Percentiles rank a stretch among this genome's conserved stretches.
Conservation (phyloP, 2,329 filamentous ascomycete species). For the Hymenoscyphus occultus region DNA sequence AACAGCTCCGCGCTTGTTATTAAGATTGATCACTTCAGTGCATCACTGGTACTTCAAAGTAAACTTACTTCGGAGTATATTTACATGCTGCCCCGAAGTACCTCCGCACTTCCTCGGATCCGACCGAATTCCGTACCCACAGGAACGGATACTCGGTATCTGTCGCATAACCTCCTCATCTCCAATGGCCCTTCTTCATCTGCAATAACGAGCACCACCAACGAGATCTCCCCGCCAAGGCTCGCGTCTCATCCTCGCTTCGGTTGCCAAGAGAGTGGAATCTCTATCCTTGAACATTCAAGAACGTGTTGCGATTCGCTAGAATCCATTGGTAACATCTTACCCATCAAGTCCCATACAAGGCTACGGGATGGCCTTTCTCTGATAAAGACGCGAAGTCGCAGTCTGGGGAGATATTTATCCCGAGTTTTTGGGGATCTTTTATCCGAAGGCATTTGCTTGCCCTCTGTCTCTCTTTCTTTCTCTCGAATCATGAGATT, state of each 20-base stretch:
- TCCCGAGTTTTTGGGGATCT: not conserved
- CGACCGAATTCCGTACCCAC: not conserved
- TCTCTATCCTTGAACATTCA: not conserved
- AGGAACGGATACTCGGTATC: no score
- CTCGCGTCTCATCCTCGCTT: not conserved
- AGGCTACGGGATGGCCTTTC: constrained; percentile 1
- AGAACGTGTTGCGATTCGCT: constrained; percentile 8
- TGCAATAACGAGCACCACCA: not conserved
- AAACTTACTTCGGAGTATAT: no score
- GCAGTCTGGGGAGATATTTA: not conserved
- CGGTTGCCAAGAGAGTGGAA: constrained; percentile 3
- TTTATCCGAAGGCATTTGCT: constrained; percentile 6
- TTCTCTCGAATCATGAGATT: constrained; percentile 4
- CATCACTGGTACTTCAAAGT: no score
- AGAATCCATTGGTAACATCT: not conserved
- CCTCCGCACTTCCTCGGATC: not conserved
- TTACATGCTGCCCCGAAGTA: no score
- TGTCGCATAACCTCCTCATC: constrained; percentile 6
- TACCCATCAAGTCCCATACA: not conserved
- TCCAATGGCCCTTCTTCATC: not conserved
- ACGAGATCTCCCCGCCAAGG: not conserved
- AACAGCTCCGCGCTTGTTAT: no score
- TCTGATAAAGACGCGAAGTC: constrained; percentile 12
- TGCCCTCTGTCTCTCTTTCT: not conserved
- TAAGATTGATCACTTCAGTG: not conserved